A percentile compares a stretch with the other conserved stretches of the same genome.
phyloP scores from a whole-genome alignment of 768 basidiomycete genomes.

The Phlebiopsis flavidoalba region DNA sequence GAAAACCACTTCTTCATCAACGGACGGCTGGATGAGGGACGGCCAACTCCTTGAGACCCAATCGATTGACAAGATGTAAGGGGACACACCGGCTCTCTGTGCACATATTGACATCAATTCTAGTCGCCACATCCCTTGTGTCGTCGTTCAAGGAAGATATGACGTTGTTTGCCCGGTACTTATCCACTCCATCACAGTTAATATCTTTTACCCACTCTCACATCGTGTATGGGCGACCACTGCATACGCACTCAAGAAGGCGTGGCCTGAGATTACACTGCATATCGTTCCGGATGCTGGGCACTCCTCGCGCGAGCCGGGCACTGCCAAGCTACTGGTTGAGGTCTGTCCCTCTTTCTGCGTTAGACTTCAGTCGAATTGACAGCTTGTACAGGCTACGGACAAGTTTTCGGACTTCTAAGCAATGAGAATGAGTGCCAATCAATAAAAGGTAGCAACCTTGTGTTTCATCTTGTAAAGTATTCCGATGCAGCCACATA shows the following conservation, averaged over 20 bases:
- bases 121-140: constrained; percentile 83
- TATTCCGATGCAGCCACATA: too few relatives aligned
- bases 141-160: constrained; percentile 83
- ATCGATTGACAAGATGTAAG: constrained; percentile 84
- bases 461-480: too few relatives aligned
- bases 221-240: constrained; percentile 54
- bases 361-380: not conserved
- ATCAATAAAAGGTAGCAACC: too few relatives aligned
- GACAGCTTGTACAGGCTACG: constrained; percentile 7
- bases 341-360: constrained; percentile 40
- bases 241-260: constrained; percentile 77
- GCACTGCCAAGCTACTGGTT: constrained; percentile 63
- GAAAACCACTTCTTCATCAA: constrained; percentile 93
- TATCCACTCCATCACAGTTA: not conserved
- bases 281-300: constrained; percentile 82
- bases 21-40: constrained; percentile 79
- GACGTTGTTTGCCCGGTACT: constrained; percentile 82
- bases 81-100: not conserved
- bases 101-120: constrained; percentile 1
- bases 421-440: not conserved
- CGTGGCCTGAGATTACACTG: constrained; percentile 74
- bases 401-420: constrained; percentile 9
- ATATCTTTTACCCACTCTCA: not conserved
- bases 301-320: constrained; percentile 75
- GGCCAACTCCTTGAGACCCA: constrained; percentile 83